These are phyloP conservation scores for Ochromonadaceae sp. DNA, from an alignment of 352 stramenopile genomes.

Conservation along the genomic window DNA sequence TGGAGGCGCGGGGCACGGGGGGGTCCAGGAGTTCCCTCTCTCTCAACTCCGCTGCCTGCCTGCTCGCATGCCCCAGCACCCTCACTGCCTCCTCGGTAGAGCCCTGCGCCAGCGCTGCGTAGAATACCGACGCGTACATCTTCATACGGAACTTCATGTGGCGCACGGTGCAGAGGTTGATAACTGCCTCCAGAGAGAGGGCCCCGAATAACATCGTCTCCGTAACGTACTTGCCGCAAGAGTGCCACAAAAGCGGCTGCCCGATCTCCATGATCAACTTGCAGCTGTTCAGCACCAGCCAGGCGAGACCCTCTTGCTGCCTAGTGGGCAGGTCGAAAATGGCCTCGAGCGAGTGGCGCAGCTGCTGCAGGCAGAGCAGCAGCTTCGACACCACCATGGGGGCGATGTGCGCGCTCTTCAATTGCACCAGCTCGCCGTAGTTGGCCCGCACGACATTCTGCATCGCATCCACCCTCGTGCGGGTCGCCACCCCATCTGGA, in stretches of 20 bases:
- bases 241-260: background rate
- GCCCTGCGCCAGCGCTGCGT: background rate
- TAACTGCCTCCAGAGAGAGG: constrained; percentile 1
- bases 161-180: constrained; percentile 13
- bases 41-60: background rate
- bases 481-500: no score
- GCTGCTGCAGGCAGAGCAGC: background rate
- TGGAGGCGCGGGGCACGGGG: background rate
- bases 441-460: no score
- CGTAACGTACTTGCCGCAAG: constrained; percentile 8
- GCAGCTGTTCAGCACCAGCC: background rate
- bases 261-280: constrained; percentile 2
- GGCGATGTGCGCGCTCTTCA: no score
- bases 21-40: constrained; percentile 16
- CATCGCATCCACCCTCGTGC: no score
- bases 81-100: background rate
- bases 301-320: constrained; percentile 7
- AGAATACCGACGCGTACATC: background rate
- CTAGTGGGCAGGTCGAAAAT: background rate
- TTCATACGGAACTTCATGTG: constrained; percentile 13
- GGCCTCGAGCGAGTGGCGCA: background rate
- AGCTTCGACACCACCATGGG: constrained; percentile 6
- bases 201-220: background rate
- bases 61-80: background rate
- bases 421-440: no score